Base-by-base conservation (phyloP, 2,329 filamentous ascomycete genomes). In the Sporothrix curviconia region DNA sequence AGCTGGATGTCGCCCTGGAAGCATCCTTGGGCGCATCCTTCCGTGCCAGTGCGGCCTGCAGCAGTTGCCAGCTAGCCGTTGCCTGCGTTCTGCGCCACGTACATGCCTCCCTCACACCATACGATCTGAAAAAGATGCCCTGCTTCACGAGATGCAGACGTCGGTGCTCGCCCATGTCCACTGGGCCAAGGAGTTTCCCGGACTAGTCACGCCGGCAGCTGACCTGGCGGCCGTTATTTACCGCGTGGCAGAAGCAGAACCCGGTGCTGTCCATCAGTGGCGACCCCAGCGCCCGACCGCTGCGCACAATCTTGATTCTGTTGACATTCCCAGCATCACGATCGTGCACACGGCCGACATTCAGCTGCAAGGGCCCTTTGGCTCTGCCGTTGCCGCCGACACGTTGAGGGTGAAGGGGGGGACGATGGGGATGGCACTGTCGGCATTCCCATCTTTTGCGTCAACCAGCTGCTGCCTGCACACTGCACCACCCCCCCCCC, bases 291-390 rank as follows among this genome's bases (percentile, higher is more conserved):
- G 7, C 68, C 65, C 63, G 14, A 66, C 11, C 74, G 19, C 76
- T 70, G 60, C 79, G 80, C 19, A 85, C 84, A 12, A 92, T 99
- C 64, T 77, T 87, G 30, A 95, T 99, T 55, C 89, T 0, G 92
- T 99, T 14, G 90, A 96, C 59, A 84, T 99, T 1, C 92, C 92
- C 0, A 85, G 87, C 1, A 78, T 96, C 2, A 83, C 89, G 49
- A 82, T 96, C 19, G 82, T 97, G 0, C 88, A 95, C 70, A 95
- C 89, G 0, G 86, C 87, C 3, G 83, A 87, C 54, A 78, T 92
- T 28, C 74, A 76, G 28, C 71, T 89, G 1, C 72, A 76, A 58
- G 68, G 60, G 36, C 65, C 59, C 66, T 64, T 66, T 70, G 67
- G 56, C 15, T 36, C 60, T 28, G 12, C 57, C 17, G 61, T 66